phyloP scores from a whole-genome alignment of 495 filamentous ascomycete genomes.

The Aspergillus carlsbadensis region DNA sequence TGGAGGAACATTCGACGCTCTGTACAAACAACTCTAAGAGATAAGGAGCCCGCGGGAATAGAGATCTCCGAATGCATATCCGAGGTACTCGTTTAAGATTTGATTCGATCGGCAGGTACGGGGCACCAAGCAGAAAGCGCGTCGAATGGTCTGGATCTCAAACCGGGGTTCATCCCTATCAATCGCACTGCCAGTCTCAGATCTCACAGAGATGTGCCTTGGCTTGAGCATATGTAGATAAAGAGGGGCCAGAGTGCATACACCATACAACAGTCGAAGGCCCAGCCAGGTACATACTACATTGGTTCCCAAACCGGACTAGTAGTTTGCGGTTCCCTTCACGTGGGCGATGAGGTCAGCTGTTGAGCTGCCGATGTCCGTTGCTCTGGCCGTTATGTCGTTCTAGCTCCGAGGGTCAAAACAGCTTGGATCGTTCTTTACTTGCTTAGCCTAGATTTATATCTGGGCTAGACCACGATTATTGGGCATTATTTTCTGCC shows the following conservation, averaged over 20 bases:
- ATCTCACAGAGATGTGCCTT: neutral
- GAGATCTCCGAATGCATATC: neutral
- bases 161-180: neutral
- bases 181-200: too few relatives aligned
- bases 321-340: constrained; percentile 10
- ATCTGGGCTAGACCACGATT: neutral
- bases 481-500: neutral
- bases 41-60: too few relatives aligned
- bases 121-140: constrained; percentile 2
- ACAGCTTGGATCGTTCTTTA: neutral
- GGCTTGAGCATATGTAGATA: neutral
- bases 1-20: too few relatives aligned
- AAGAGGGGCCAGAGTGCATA: neutral
- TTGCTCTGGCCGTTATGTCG: constrained; percentile 4
- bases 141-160: neutral
- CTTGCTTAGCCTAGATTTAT: neutral
- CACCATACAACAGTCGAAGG: neutral
- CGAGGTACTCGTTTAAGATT: neutral
- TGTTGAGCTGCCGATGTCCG: constrained; percentile 6
- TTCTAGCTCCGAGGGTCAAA: neutral
- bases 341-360: constrained; percentile 9
- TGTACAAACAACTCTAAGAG: too few relatives aligned
- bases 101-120: constrained; percentile 3
- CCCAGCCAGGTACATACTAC: neutral
- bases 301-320: constrained; percentile 7